Evolutionary conservation across 2,329 filamentous ascomycete genomes (phyloP).

Genomic region (Sclerotinia subarctica): DNA sequence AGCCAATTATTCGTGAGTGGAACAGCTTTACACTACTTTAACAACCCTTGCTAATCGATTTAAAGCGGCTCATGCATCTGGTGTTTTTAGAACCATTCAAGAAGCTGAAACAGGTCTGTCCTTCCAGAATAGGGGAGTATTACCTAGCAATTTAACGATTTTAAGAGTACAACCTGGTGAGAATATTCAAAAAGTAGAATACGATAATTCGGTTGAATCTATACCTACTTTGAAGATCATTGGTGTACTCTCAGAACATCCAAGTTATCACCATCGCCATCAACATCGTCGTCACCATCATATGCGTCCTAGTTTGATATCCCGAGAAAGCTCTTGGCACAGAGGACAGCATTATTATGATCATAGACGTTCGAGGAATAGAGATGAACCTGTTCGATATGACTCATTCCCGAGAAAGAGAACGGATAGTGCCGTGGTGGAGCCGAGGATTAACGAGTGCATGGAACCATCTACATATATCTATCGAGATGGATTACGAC

Average conservation of each 20-base stretch:
- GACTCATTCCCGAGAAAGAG: background rate
- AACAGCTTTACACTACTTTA: background rate
- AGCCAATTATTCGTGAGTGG: background rate
- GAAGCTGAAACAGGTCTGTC: background rate
- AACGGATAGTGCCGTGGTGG: background rate
- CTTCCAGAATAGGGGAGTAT: background rate
- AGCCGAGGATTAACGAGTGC: background rate
- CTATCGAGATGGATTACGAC: background rate
- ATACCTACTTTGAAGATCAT: background rate
- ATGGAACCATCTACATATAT: background rate
- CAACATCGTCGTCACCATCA: background rate
- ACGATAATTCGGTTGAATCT: background rate
- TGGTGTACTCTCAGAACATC: background rate
- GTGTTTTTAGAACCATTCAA: background rate
- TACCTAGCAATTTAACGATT: background rate
- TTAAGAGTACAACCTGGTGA: background rate
- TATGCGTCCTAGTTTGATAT: background rate
- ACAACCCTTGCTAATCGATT: background rate
- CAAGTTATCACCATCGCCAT: background rate
- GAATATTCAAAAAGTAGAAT: slow-evolving; percentile 1
- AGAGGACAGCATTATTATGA: background rate
- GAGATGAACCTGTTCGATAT: background rate
- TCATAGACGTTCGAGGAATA: background rate
- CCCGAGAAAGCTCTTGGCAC: background rate
- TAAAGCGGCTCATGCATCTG: background rate